Conservation (phyloP, 106 monocot species). For the Xerophyta viscosa region DNA sequence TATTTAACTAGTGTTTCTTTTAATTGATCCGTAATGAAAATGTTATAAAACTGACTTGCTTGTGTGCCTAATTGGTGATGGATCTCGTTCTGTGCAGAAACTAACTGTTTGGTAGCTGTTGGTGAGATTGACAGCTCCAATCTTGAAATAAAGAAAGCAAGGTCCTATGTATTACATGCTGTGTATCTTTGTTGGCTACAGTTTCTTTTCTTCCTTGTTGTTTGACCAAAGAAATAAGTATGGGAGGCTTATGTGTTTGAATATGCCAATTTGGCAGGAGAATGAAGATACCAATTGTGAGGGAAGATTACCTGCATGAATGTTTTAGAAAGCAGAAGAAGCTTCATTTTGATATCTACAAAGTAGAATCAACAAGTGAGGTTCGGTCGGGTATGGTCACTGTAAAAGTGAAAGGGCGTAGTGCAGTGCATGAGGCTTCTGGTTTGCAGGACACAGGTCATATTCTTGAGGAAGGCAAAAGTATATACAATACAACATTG, state of each 20-base stretch:
- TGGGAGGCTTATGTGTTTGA: neutral
- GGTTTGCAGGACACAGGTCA: constrained; percentile 83
- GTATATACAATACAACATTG: constrained; percentile 93
- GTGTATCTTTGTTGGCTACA: neutral
- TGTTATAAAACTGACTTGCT: neutral
- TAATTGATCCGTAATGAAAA: too few relatives aligned
- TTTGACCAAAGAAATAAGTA: neutral
- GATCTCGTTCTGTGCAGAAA: constrained; percentile 27
- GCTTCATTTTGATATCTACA: constrained; percentile 71
- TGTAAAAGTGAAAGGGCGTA: constrained; percentile 92
- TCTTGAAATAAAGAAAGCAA: constrained; percentile 75
- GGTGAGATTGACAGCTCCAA: constrained; percentile 31
- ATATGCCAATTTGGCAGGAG: constrained; percentile 45
- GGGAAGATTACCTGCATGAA: constrained; percentile 64
- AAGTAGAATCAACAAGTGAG: constrained; percentile 44
- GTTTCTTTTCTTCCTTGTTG: neutral
- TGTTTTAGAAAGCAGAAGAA: constrained; percentile 54
- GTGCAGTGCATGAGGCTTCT: constrained; percentile 97
- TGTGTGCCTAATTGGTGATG: neutral
- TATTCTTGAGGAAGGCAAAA: constrained; percentile 90
- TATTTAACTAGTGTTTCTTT: too few relatives aligned
- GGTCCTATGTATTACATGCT: constrained; percentile 22
- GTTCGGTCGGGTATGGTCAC: constrained; percentile 45
- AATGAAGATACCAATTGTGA: constrained; percentile 78
- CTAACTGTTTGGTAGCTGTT: constrained; percentile 62